phyloP scores from a whole-genome alignment of 2,329 filamentous ascomycete genomes.

The Penicillium capsulatum region DNA sequence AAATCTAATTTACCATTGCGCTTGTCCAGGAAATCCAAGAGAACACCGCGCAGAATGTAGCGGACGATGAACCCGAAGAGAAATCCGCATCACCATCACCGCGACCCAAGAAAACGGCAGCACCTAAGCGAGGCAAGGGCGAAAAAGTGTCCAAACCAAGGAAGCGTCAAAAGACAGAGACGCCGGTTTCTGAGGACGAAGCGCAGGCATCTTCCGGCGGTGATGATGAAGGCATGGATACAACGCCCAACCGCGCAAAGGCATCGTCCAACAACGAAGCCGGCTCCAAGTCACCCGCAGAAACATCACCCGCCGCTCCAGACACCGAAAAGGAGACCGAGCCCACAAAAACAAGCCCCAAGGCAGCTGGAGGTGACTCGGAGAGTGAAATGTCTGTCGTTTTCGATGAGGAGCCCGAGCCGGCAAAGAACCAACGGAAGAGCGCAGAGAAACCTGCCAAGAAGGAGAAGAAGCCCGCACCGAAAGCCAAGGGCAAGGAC shows the following conservation, averaged over 20 bases:
- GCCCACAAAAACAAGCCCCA: conserved; percentile 18
- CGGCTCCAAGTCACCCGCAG: conserved; percentile 6
- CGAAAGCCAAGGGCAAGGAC: conserved; percentile 44
- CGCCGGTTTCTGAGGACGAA: conserved; percentile 24
- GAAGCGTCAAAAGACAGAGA: conserved; percentile 35
- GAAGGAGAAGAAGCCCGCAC: conserved; percentile 30
- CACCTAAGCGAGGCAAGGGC: conserved; percentile 28
- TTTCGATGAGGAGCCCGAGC: conserved; percentile 68
- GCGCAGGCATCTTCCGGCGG: conserved; percentile 10
- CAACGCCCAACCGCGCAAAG: conserved; percentile 18
- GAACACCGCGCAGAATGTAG: conserved; percentile 14
- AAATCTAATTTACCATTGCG: conserved; percentile 5
- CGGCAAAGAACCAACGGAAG: conserved; percentile 50
- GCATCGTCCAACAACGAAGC: conserved; percentile 9
- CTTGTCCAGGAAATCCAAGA: conserved; percentile 33
- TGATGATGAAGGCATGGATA: conserved; percentile 22
- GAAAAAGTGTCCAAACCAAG: conserved; percentile 21
- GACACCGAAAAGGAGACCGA: conserved; percentile 16
- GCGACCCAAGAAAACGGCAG: conserved; percentile 17
- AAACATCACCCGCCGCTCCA: conserved; percentile 10
- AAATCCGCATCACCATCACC: conserved; percentile 16
- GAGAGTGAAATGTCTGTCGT: conserved; percentile 68
- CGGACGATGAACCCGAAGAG: conserved; percentile 8
- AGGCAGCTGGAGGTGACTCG: conserved; percentile 48
- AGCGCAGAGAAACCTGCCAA: conserved; percentile 24